Evolutionary conservation across 192 early-diverging fungal genomes (phyloP), one percentile per base, ranked within the genome.

Genomic region (Neocallimastix lanati): DNA sequence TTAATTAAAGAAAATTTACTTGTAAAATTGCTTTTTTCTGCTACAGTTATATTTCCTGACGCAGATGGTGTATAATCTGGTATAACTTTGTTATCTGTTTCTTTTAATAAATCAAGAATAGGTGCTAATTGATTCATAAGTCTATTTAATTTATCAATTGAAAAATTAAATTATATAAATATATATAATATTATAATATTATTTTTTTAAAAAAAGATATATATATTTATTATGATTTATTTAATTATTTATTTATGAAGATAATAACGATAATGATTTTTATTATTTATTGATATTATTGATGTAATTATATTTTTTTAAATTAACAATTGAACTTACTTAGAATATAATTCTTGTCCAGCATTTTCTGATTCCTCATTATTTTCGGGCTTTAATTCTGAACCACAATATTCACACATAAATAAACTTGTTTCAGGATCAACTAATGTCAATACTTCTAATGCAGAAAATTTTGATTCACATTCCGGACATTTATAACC

Each of bases 121-220:
- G 91, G 90, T 76, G 89, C 85, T 77, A 86, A 91, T 81, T 94
- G 88, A 67, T 92, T 89, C 83, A 90, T 89, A 35, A 95, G 86
- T 77, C 88, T 90, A 76, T 36, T 18, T 15, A 30, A n/a, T n/a
- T n/a, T n/a, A n/a, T n/a, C n/a, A n/a, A n/a, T n/a, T n/a, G n/a
- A n/a, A n/a, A n/a, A n/a, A n/a, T n/a, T n/a, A n/a, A n/a, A n/a
- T n/a, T n/a, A n/a, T n/a, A n/a, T n/a, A n/a, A n/a, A n/a, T n/a
- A n/a, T n/a, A n/a, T n/a, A n/a, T n/a, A n/a, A n/a, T n/a, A n/a
- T n/a, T n/a, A n/a, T n/a, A n/a, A n/a, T n/a, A n/a, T n/a, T n/a
- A n/a, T n/a, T n/a, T n/a, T n/a, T n/a, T n/a, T n/a, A n/a, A n/a
- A n/a, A n/a, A n/a, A n/a, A n/a, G n/a, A n/a, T n/a, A n/a, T n/a